phyloP scores from a whole-genome alignment of 306 rosid genomes.

The Lupinus albus region DNA sequence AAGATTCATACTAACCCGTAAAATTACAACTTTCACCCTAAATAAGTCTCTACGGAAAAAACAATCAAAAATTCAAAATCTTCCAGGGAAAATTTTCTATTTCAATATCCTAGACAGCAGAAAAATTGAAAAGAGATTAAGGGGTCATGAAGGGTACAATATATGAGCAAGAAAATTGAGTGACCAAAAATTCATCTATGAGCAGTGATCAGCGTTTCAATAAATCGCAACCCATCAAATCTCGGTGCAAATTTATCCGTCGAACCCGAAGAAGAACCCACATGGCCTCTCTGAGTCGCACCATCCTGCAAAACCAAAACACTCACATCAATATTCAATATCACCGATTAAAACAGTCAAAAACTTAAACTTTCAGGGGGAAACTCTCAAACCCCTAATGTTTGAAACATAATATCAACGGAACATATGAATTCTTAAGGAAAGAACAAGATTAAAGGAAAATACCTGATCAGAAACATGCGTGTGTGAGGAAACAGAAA shows the following conservation, averaged over 20 bases:
- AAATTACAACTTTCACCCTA: conserved; percentile 34
- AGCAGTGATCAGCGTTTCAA: conserved; percentile 88
- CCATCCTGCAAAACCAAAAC: conserved; percentile 33
- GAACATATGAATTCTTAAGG: neutral
- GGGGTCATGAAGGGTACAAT: neutral
- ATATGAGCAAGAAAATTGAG: neutral
- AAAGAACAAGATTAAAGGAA: neutral
- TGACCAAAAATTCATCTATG: conserved; percentile 58
- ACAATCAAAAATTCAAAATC: conserved; percentile 4
- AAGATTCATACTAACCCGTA: conserved; percentile 4
- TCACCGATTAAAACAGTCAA: neutral
- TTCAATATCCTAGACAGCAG: conserved; percentile 2
- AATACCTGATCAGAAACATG: conserved; percentile 45
- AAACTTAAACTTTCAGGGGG: neutral
- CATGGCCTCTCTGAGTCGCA: conserved; percentile 7
- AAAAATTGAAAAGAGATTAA: neutral
- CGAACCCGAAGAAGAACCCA: conserved; percentile 15
- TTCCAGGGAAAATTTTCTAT: conserved; percentile 2
- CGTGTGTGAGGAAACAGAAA: conserved; percentile 41
- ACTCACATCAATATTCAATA: neutral
- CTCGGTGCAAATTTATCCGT: conserved; percentile 76
- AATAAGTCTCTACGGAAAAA: conserved; percentile 16
- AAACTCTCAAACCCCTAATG: conserved; percentile 24
- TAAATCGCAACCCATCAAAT: conserved; percentile 86
- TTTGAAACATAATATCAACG: neutral